Evolutionary conservation across 208 protist genomes (phyloP), one percentile per base, ranked within the genome.

Genomic region (Acanthamoeba sp.): DNA sequence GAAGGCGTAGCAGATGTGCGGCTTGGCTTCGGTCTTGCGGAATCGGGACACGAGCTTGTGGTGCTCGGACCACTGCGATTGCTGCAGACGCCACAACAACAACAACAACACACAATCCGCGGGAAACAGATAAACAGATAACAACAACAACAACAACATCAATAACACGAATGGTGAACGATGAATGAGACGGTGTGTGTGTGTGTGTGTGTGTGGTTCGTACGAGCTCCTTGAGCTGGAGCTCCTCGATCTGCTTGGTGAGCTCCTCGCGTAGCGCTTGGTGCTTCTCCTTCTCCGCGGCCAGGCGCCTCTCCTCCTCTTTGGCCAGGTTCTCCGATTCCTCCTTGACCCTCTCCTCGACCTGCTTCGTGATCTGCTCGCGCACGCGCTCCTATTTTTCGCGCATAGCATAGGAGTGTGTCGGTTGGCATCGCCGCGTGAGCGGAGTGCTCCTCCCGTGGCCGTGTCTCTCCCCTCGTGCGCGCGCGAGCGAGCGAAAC

Each of bases 11-110:
- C 64, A 73, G 12, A 73, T 73, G 34, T 73, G 64, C 64, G 64
- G 64, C 27, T 73, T 73, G 64, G 64, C 64, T 36, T 73, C 64
- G 24, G 64, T 73, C 34, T 73, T 73, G 64, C 64, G 64, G 64
- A 73, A 73, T 1, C 64, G 64, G 9, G 29, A 40, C 34, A 73
- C 64, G 4, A 73, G 64, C 64, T 73, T 73, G 64, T 36, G 64
- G 36, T 73, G 64, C 34, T 73, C 64, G 10, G 1, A 7, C 64
- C 64, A 73, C 27, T 73, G 27, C 64, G 64, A 5, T 36, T 73
- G 18, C 64, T 73, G 64, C 42, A 48, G 10, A 3, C 59, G 59
- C 59, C 20, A 66, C 20, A 14, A 32, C 20, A 16, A 66, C 59
- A 6, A 66, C 59, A 14, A 24, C 59, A 16, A 16, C n/a, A 32